phyloP scores from a whole-genome alignment of 192 early-diverging fungal species.

The Haplosporangium gracile region DNA sequence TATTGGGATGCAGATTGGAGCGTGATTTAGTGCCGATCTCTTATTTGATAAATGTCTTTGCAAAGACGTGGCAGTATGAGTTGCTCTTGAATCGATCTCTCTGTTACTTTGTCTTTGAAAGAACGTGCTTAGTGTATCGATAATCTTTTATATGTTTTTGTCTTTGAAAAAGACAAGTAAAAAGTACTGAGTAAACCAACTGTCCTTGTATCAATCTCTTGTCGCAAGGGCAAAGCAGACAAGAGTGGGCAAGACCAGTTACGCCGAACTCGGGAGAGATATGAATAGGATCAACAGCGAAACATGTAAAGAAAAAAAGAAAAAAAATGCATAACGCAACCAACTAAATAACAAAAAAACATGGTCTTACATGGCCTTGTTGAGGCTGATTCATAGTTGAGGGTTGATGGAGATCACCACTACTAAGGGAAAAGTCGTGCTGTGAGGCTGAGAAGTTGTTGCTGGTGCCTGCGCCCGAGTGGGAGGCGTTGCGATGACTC shows the following conservation, averaged over 20 bases:
- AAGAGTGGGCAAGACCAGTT: neutral
- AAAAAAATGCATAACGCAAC: neutral
- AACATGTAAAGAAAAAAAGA: neutral
- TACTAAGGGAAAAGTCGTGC: conserved; percentile 14
- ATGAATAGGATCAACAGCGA: neutral
- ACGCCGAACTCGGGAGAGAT: neutral
- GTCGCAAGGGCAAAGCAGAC: neutral
- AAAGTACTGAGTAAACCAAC: too few relatives aligned
- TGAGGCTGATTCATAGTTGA: conserved; percentile 73
- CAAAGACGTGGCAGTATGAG: too few relatives aligned
- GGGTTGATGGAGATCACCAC: conserved; percentile 69
- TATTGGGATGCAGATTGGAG: neutral
- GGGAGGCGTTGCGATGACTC: conserved; percentile 8
- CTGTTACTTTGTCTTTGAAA: too few relatives aligned
- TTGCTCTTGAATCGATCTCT: too few relatives aligned
- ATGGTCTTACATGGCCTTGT: conserved; percentile 70
- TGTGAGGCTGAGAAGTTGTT: conserved; percentile 7
- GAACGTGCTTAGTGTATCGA: too few relatives aligned
- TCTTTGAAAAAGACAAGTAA: too few relatives aligned
- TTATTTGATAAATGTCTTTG: neutral
- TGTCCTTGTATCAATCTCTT: neutral
- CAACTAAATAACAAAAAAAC: too few relatives aligned
- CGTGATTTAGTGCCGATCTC: neutral
- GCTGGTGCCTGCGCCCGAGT: neutral
- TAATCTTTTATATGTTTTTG: too few relatives aligned